Conservation (phyloP, 257 asterid species). For the Capsicum baccatum region DNA sequence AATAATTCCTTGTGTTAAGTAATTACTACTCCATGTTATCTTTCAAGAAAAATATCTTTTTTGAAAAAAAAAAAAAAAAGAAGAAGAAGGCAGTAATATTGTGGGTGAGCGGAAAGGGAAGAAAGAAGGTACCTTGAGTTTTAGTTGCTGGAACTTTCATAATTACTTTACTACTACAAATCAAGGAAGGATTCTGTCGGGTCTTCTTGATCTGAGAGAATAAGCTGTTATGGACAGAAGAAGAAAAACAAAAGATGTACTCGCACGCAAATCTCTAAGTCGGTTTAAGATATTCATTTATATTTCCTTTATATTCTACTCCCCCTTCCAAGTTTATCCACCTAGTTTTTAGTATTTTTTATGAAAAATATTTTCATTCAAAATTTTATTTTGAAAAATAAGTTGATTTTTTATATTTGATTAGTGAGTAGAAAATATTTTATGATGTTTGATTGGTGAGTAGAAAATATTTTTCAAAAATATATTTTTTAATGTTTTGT, state of each 20-base stretch:
- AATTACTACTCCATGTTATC: not conserved
- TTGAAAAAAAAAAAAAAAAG: not conserved
- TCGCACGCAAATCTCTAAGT: no score
- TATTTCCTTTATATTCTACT: no score
- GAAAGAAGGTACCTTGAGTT: constrained; percentile 53
- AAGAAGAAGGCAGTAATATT: not conserved
- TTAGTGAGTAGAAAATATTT: no score
- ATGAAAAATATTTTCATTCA: no score
- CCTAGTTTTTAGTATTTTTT: no score
- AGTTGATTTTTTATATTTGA: no score
- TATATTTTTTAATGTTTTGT: no score
- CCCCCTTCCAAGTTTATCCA: no score
- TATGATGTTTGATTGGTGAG: no score
- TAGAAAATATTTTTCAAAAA: no score
- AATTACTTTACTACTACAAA: not conserved
- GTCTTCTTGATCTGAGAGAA: not conserved
- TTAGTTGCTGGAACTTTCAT: constrained; percentile 59
- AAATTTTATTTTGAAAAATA: no score
- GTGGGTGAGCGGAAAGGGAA: not conserved
- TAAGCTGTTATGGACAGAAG: not conserved
- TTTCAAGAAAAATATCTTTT: not conserved
- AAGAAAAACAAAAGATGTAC: not conserved
- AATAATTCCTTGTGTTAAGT: not conserved
- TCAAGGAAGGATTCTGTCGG: not conserved
- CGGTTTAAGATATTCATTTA: no score